These are phyloP conservation scores for Pseudocercospora cruenta DNA, from an alignment of 2,329 filamentous ascomycete genomes.

Conservation along the genomic window DNA sequence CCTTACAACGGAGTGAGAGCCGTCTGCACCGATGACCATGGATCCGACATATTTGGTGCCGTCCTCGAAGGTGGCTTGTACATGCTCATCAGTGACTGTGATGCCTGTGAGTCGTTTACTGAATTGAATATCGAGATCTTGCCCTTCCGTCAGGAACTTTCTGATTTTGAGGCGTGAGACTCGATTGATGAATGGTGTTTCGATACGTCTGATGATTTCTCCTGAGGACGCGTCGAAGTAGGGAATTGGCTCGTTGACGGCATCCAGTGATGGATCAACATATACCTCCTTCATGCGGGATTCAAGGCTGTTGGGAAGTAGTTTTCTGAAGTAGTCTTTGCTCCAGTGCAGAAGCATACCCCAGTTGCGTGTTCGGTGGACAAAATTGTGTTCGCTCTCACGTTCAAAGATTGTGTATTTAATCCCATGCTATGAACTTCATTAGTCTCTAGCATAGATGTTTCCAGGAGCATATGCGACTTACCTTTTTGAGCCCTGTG, in stretches of 20 bases:
- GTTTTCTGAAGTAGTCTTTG: constrained; percentile 9
- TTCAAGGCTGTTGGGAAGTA: constrained; percentile 5
- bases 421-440: not conserved
- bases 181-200: constrained; percentile 5
- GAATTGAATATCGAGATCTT: constrained; percentile 12
- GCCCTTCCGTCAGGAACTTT: constrained; percentile 13
- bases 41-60: not conserved
- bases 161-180: constrained; percentile 13
- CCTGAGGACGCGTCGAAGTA: constrained; percentile 15
- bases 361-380: constrained; percentile 12
- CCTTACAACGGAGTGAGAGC: constrained; percentile 24
- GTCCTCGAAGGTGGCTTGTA: too few relatives aligned
- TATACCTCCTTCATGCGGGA: constrained; percentile 9
- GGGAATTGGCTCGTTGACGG: constrained; percentile 12
- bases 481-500: constrained; percentile 15
- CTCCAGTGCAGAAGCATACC: constrained; percentile 21
- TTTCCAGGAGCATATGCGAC: not conserved
- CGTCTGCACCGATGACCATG: constrained; percentile 25
- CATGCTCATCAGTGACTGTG: constrained; percentile 2
- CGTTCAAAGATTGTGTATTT: constrained; percentile 17
- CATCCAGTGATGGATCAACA: constrained; percentile 9
- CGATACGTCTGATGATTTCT: constrained; percentile 9
- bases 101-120: constrained; percentile 13
- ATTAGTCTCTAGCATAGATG: not conserved
- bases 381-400: constrained; percentile 8